These are phyloP conservation scores for Periglandula ipomoeae DNA, from an alignment of 2,329 filamentous ascomycete genomes.

Conservation along the genomic window DNA sequence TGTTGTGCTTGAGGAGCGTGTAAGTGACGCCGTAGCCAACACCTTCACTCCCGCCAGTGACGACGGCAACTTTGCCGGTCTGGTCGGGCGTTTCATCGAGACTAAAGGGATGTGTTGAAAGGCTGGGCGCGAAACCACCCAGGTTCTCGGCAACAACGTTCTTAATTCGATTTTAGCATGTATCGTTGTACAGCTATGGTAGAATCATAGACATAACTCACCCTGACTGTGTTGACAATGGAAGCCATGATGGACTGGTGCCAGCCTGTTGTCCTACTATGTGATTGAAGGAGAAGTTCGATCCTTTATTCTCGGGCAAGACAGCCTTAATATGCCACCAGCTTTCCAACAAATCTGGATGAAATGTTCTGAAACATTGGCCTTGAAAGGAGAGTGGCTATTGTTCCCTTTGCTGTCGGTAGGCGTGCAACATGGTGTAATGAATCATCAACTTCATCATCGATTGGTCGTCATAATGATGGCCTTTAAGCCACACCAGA, in stretches of 20 bases:
- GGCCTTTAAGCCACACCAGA: too few species aligned
- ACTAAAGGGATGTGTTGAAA: background rate
- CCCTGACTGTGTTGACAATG: background rate
- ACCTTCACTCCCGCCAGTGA: background rate
- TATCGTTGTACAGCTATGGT: background rate
- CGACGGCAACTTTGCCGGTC: slow-evolving; percentile 1
- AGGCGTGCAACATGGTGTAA: too few species aligned
- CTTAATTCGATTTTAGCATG: background rate
- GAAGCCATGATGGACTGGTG: background rate
- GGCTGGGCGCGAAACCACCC: background rate
- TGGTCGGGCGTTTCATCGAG: slow-evolving; percentile 2
- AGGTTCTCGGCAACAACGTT: background rate
- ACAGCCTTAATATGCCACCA: too few species aligned
- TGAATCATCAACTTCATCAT: slow-evolving; percentile 3
- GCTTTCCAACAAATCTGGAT: too few species aligned
- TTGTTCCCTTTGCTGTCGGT: too few species aligned
- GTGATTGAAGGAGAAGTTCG: background rate
- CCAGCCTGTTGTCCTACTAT: background rate
- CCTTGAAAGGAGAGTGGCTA: too few species aligned
- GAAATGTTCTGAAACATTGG: too few species aligned
- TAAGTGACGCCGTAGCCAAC: background rate
- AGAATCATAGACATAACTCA: background rate
- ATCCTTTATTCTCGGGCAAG: too few species aligned
- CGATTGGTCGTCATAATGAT: too few species aligned
- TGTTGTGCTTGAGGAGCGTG: slow-evolving; percentile 1